Base-by-base conservation (phyloP, 306 rosid species). In the Rubus idaeus region DNA sequence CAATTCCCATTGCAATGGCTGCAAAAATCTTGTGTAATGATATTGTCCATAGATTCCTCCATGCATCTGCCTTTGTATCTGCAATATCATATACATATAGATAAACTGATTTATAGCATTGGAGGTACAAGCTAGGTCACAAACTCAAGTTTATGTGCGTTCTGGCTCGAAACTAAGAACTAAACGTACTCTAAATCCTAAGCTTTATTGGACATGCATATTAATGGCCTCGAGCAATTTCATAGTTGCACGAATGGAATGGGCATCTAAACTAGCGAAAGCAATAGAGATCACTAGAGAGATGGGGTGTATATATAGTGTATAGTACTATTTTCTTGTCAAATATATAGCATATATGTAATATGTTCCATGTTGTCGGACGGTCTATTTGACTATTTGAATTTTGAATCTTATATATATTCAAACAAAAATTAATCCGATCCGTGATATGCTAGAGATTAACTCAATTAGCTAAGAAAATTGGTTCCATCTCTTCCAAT, bases 31-130 rank as follows among this genome's bases (percentile, higher is more conserved):
- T 93, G 90, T 93, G 97, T 75, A 90, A 68, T 3, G 89, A 87
- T 81, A 90, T 90, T 57, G 94, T 93, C 97, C 96, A 93, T 7
- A 90, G 83, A 52, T 85, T 90, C 83, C 84, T 93, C 97, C 97
- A 90, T 76, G 94, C 96, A n/a, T 90, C 94, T 0, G 53, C 70
- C 77, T 86, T 87, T 2, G 51, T 89, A 78, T 69, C 97, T 90
- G 79, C 60, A 61, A 20, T 0, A 13, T 5, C 26, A 18, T 18
- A 9, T 6, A 50, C 50, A 41, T 13, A 53, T 21, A 3, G 68
- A 62, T 17, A 26, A 30, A 23, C 61, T 23, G 23, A 10, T 10
- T 23, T 10, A 20, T 23, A 3, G 14, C 20, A 21, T 20, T 21
- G 62, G 14, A 20, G 37, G 35, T 20, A 56, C 62, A 56, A 56